Conservation (phyloP, 805 yeast species). For the Teunomyces gatunensis region DNA sequence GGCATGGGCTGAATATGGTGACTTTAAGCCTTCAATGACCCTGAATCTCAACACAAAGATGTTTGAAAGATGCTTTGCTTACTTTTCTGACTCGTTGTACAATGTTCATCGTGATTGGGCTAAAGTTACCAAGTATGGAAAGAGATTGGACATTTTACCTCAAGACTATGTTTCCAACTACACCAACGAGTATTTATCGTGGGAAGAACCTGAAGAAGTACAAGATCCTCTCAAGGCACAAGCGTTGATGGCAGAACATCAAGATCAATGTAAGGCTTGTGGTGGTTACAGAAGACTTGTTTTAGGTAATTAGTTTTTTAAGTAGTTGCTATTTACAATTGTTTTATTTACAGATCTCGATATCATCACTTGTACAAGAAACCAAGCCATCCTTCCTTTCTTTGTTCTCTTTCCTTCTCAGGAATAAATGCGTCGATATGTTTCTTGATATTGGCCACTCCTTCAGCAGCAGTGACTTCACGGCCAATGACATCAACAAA, state of each 20-base stretch:
- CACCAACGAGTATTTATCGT: conserved; percentile 47
- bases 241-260: conserved; percentile 45
- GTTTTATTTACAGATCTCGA: neutral
- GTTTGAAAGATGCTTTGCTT: conserved; percentile 55
- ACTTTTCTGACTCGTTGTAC: conserved; percentile 49
- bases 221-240: conserved; percentile 49
- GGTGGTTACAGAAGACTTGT: conserved; percentile 50
- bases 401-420: conserved; percentile 61
- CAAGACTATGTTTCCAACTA: conserved; percentile 49
- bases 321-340: conserved; percentile 1
- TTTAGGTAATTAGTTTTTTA: neutral
- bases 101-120: conserved; percentile 58
- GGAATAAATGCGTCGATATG: conserved; percentile 79
- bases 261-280: conserved; percentile 43
- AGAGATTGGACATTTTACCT: conserved; percentile 51
- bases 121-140: conserved; percentile 55
- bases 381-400: conserved; percentile 59
- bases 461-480: conserved; percentile 77
- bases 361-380: conserved; percentile 46
- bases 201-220: conserved; percentile 47
- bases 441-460: conserved; percentile 70
- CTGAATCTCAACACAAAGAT: conserved; percentile 41
- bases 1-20: conserved; percentile 46
- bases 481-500: conserved; percentile 94
- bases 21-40: conserved; percentile 48